phyloP scores from a whole-genome alignment of 768 basidiomycete genomes.

The Mycena sanguinolenta region DNA sequence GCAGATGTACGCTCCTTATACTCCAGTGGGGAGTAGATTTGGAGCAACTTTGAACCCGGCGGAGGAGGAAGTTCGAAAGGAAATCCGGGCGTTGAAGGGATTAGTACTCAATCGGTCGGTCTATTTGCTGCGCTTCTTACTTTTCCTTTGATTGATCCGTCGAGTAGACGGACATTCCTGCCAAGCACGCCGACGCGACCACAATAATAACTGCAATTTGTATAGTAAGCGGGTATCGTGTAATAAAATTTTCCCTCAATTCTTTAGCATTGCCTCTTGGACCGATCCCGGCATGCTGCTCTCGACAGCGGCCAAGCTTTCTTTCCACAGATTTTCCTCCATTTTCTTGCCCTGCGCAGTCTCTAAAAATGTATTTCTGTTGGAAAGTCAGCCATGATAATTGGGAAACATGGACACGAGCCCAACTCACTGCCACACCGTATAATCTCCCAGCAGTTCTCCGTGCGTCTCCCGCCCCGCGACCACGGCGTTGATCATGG shows the following conservation, averaged over 20 bases:
- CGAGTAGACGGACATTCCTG: conserved; percentile 47
- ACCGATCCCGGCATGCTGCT: conserved; percentile 27
- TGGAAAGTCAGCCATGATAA: neutral
- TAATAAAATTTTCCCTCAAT: neutral
- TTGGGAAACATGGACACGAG: neutral
- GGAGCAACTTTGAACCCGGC: conserved; percentile 50
- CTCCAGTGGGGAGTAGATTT: conserved; percentile 48
- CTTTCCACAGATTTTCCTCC: conserved; percentile 34
- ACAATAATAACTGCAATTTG: conserved; percentile 7
- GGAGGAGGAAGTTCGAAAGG: conserved; percentile 79
- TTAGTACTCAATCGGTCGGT: conserved; percentile 80
- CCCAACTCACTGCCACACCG: conserved; percentile 28
- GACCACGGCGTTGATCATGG: conserved; percentile 30
- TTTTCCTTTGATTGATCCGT: neutral
- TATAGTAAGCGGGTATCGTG: conserved; percentile 12
- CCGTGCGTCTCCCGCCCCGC: conserved; percentile 38
- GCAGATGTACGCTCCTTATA: conserved; percentile 73
- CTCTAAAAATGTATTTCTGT: conserved; percentile 25
- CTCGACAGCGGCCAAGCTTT: conserved; percentile 25
- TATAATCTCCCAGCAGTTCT: conserved; percentile 26
- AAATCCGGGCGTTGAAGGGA: conserved; percentile 84
- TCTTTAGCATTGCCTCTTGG: conserved; percentile 11
- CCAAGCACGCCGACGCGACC: conserved; percentile 30
- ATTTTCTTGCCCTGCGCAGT: conserved; percentile 31
- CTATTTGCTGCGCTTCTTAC: conserved; percentile 2